A percentile compares a stretch with the other conserved stretches of the same genome.
Conservation (phyloP, 164 flowering plant species). For the Tetrastigma voinierianum region DNA sequence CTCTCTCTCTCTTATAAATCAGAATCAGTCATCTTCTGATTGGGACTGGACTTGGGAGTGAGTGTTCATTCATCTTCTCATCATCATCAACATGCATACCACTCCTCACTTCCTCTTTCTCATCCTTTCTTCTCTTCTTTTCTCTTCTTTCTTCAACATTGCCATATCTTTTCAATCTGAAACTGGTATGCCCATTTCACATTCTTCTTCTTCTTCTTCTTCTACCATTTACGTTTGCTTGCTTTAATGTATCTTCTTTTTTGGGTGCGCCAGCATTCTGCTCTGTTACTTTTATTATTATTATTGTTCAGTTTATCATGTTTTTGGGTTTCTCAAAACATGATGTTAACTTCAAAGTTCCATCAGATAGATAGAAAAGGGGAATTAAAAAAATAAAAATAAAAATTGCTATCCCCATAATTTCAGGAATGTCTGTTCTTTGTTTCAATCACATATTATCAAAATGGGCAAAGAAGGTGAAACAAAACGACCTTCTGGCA, state of each 20-base stretch:
- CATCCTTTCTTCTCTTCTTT: neutral
- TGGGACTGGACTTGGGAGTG: too few species aligned
- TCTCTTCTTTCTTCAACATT: neutral
- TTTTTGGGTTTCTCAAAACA: neutral
- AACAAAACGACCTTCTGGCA: too few species aligned
- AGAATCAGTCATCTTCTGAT: too few species aligned
- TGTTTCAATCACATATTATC: too few species aligned
- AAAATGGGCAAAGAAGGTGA: neutral
- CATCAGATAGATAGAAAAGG: too few species aligned
- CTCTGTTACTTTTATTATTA: neutral
- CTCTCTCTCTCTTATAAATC: too few species aligned
- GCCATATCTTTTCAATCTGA: constrained; percentile 13
- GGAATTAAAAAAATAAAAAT: too few species aligned
- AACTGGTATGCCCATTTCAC: constrained; percentile 14
- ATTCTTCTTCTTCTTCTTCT: too few species aligned
- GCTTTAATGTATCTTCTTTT: neutral
- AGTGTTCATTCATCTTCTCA: too few species aligned
- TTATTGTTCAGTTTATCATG: neutral
- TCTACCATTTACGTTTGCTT: neutral
- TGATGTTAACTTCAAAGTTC: too few species aligned
- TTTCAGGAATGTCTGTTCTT: too few species aligned
- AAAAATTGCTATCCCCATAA: too few species aligned
- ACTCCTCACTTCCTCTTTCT: neutral
- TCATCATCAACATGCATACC: neutral
- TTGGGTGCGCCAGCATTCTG: neutral